Evolutionary conservation across 1,139 yeast genomes (phyloP), one percentile per base, ranked within the genome.

Genomic region (Meyerozyma sp.): DNA sequence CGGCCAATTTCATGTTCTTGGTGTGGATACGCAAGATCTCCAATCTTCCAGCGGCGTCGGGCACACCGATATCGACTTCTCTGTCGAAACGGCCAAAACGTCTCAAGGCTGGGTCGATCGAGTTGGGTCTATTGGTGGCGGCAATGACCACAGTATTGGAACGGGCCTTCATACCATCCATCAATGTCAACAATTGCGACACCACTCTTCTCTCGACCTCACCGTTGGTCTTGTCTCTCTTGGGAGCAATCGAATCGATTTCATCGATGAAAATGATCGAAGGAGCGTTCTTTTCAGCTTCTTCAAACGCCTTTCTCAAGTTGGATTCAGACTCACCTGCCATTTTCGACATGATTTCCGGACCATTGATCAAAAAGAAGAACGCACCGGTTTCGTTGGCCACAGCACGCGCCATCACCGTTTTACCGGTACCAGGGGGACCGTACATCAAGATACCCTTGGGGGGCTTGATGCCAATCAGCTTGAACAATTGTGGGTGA

Each of bases 81-180:
- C 98, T 85, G 67, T 94, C 99, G 62, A 94, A 93, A 74, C 99
- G 86, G 63, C 99, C 99, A 56, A 91, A 91, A 74, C 99, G 85
- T 75, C 98, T 86, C 59, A 93, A 77, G 29, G 99, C 98, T 36
- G 98, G 97, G 65, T 93, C 99, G 59, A 93, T 91, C 18, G 98
- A 88, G 73, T 94, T 93, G 58, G 98, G 98, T 70, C 98, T 83
- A 70, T 94, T 94, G 41, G 98, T 93, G 39, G 78, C 78, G 42
- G 77, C 78, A 69, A 93, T 93, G 46, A 94, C 98, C 47, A 93
- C 98, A 54, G 89, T 84, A 63, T 93, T 94, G 37, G 97, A 84
- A 70, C 98, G 86, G 20, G 98, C 96, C 73, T 93, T 93, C 98
- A 93, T 93, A 76, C 98, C 98, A 66, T 93, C 98, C 98, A 93